Conservation (phyloP, 495 filamentous ascomycete genomes). For the Sphaerosporella brunnea region DNA sequence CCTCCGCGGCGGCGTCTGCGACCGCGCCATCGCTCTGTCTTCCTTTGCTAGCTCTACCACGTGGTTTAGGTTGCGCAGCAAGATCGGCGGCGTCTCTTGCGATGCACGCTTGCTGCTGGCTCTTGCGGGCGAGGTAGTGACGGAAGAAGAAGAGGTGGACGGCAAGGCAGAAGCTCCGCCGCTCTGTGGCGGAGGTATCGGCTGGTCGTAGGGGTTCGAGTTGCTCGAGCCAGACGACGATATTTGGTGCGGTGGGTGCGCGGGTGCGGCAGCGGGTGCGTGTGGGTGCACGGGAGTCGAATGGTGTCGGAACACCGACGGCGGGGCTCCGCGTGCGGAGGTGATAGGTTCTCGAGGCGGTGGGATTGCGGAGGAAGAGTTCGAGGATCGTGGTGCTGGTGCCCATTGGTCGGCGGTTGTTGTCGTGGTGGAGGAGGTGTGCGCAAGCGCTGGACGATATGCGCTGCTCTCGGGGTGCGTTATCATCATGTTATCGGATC, state of each 20-base stretch:
- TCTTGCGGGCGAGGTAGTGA: constrained; percentile 7
- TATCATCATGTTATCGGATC: constrained; percentile 27
- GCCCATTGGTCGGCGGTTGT: constrained; percentile 1
- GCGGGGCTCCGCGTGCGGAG: constrained; percentile 14
- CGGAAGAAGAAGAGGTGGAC: constrained; percentile 5
- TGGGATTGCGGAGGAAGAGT: constrained; percentile 1
- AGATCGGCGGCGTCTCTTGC: constrained; percentile 17
- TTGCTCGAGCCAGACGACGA: too few species aligned
- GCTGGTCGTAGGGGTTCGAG: too few species aligned
- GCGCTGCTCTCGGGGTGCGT: constrained; percentile 24
- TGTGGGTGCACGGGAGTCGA: constrained; percentile 16
- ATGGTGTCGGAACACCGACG: constrained; percentile 17
- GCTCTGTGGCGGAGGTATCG: too few species aligned
- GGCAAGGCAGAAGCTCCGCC: too few species aligned
- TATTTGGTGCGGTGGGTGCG: too few species aligned
- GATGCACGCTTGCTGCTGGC: constrained; percentile 15
- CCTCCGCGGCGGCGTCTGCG: constrained; percentile 11
- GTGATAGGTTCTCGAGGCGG: constrained; percentile 16
- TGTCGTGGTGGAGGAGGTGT: constrained; percentile 11
- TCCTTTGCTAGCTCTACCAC: constrained; percentile 22
- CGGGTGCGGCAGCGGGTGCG: constrained; percentile 8
- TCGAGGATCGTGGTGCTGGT: background rate
- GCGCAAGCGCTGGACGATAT: constrained; percentile 22
- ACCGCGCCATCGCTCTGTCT: constrained; percentile 9
- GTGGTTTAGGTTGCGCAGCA: constrained; percentile 19